Conservation (phyloP, 306 rosid genomes). For the Acacia confusa region DNA sequence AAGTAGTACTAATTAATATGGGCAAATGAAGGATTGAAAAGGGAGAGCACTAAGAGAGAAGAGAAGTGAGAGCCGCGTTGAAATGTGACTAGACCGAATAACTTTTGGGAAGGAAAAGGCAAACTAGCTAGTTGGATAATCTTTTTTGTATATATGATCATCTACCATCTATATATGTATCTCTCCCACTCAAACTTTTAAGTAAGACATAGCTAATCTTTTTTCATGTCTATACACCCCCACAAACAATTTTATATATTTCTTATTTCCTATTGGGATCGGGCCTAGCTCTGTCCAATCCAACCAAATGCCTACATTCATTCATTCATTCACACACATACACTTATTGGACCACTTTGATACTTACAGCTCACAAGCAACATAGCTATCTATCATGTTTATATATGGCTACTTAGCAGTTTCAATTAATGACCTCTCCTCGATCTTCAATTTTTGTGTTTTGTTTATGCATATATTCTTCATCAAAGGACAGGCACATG, state of each 20-base stretch:
- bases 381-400: constrained; percentile 36
- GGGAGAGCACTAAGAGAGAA: neutral
- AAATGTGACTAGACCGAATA: constrained; percentile 40
- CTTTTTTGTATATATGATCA: constrained; percentile 1
- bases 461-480: neutral
- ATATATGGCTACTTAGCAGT: constrained; percentile 16
- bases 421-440: neutral
- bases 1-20: neutral
- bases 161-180: neutral
- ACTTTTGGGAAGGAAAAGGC: constrained; percentile 37
- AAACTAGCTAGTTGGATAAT: constrained; percentile 26
- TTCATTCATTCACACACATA: constrained; percentile 20
- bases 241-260: constrained; percentile 14
- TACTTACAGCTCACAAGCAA: constrained; percentile 33
- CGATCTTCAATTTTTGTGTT: neutral
- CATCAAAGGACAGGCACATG: neutral
- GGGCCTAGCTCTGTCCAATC: constrained; percentile 29
- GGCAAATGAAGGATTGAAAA: constrained; percentile 23
- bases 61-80: constrained; percentile 7
- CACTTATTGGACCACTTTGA: constrained; percentile 44
- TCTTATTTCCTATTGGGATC: constrained; percentile 32
- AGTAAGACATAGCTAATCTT: constrained; percentile 26
- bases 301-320: constrained; percentile 32
- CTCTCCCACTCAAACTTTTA: constrained; percentile 6
- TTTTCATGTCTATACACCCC: constrained; percentile 33